These are phyloP conservation scores for Aspergillus niger DNA, from an alignment of 2,329 filamentous ascomycete genomes.

Conservation along the genomic window DNA sequence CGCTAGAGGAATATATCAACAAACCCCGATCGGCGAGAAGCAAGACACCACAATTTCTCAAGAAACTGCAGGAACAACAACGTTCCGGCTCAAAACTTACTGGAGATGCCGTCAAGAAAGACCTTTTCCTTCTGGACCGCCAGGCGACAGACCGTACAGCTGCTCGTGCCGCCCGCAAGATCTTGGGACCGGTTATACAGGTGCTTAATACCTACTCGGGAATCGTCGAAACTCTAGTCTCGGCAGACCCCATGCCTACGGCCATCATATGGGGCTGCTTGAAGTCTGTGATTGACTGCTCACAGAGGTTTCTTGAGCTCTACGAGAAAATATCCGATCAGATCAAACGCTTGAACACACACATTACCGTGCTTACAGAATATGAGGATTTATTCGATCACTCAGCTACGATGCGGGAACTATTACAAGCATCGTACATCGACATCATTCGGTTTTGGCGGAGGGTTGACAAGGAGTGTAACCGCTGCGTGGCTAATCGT, in stretches of 20 bases:
- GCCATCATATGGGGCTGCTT: not conserved
- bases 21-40: constrained; percentile 3
- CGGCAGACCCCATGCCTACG: not conserved
- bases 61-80: constrained; percentile 1
- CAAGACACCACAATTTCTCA: constrained; percentile 1
- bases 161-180: not conserved
- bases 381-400: constrained; percentile 4
- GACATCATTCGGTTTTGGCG: constrained; percentile 1
- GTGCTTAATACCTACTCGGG: not conserved
- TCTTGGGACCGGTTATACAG: not conserved
- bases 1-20: constrained; percentile 3
- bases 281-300: not conserved
- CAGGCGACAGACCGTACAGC: not conserved
- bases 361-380: not conserved
- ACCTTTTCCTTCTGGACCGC: constrained; percentile 1
- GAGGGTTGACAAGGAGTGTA: not conserved
- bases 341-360: not conserved
- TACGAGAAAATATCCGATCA: not conserved
- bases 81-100: not conserved
- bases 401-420: not conserved
- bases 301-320: not conserved
- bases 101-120: not conserved
- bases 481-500: not conserved
- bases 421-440: not conserved
- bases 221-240: not conserved